These are phyloP conservation scores for Fusarium staphyleae DNA, from an alignment of 2,329 filamentous ascomycete species.

Conservation along the genomic window DNA sequence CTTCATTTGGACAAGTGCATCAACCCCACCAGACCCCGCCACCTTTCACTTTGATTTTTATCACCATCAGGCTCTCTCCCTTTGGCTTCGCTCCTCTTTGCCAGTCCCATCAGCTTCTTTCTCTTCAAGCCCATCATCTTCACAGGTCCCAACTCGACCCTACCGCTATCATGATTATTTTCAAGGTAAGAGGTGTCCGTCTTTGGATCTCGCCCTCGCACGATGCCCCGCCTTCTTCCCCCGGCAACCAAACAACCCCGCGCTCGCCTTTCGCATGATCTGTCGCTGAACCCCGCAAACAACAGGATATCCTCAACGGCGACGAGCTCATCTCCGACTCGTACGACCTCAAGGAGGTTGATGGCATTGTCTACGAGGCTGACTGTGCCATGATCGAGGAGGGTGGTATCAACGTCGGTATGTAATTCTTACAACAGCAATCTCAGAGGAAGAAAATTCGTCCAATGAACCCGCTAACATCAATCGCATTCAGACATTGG, in stretches of 20 bases:
- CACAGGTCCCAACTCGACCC: conserved; percentile 32
- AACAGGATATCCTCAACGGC: conserved; percentile 83
- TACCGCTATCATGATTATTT: conserved; percentile 75
- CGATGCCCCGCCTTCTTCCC: conserved; percentile 14
- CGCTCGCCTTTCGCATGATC: conserved; percentile 31
- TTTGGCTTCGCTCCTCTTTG: conserved; percentile 30
- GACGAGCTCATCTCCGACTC: conserved; percentile 99
- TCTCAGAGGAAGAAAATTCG: background rate
- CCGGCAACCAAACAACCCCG: conserved; percentile 18
- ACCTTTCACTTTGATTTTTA: conserved; percentile 40
- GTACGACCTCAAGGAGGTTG: conserved; percentile 81
- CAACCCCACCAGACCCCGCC: conserved; percentile 38
- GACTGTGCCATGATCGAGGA: conserved; percentile 90
- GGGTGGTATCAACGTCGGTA: conserved; percentile 76
- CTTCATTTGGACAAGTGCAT: conserved; percentile 8
- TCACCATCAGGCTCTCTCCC: conserved; percentile 36
- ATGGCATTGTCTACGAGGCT: conserved; percentile 84
- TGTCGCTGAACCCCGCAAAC: conserved; percentile 43
- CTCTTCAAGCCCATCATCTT: conserved; percentile 22
- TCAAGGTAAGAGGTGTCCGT: conserved; percentile 59
- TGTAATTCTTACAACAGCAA: conserved; percentile 44
- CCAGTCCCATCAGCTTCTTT: conserved; percentile 28
- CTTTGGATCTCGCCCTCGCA: background rate
- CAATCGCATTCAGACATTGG: conserved; percentile 70
- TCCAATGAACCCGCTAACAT: conserved; percentile 15